Evolutionary conservation across 2,329 filamentous ascomycete genomes (phyloP).

Genomic region (Fusarium cicatricum): DNA sequence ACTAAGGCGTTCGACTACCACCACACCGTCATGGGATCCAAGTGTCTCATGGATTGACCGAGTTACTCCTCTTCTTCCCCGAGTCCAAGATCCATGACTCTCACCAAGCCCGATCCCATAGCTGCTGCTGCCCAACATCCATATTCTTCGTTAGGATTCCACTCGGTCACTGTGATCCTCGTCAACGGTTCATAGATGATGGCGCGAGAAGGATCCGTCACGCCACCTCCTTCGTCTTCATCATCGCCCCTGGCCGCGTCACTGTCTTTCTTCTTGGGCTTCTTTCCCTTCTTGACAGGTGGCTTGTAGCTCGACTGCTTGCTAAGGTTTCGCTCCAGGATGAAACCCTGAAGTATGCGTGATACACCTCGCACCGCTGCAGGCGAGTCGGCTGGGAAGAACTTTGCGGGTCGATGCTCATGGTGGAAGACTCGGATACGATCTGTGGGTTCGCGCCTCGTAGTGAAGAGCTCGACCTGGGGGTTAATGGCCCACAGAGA

Average conservation of each 20-base stretch:
- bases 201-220: slow-evolving; percentile 52
- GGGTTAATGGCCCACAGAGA: slow-evolving; percentile 59
- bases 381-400: slow-evolving; percentile 43
- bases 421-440: slow-evolving; percentile 59
- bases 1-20: slow-evolving; percentile 86
- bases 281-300: slow-evolving; percentile 49
- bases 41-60: slow-evolving; percentile 50
- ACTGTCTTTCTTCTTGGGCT: slow-evolving; percentile 48
- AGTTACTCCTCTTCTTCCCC: slow-evolving; percentile 42
- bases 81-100: slow-evolving; percentile 71
- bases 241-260: slow-evolving; percentile 44
- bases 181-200: slow-evolving; percentile 69
- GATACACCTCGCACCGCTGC: slow-evolving; percentile 54
- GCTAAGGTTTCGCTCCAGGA: slow-evolving; percentile 59
- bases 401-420: slow-evolving; percentile 55
- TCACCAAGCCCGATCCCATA: slow-evolving; percentile 71
- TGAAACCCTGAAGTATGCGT: slow-evolving; percentile 62
- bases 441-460: slow-evolving; percentile 45
- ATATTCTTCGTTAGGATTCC: slow-evolving; percentile 73
- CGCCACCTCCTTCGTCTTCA: slow-evolving; percentile 44
- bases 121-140: slow-evolving; percentile 73
- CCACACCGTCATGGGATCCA: slow-evolving; percentile 67
- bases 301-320: slow-evolving; percentile 52
- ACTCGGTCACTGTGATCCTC: slow-evolving; percentile 67
- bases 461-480: slow-evolving; percentile 49